These are phyloP conservation scores for Trametes cingulata DNA, from an alignment of 768 basidiomycete genomes.

Conservation along the genomic window DNA sequence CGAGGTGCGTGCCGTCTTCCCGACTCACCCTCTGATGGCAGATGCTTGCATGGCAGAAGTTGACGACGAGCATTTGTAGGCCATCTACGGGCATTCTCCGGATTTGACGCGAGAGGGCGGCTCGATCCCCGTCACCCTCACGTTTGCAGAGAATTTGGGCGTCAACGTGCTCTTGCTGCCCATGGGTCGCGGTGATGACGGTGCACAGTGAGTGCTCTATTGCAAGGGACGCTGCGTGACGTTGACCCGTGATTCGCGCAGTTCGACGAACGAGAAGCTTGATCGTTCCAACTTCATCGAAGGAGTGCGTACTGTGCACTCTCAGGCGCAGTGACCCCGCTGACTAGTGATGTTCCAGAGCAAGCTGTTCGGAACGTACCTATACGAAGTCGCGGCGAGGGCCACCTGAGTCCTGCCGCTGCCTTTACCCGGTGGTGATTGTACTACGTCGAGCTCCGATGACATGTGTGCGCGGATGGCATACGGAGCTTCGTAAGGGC, in stretches of 20 bases:
- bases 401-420: not conserved
- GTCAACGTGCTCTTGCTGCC: constrained; percentile 89
- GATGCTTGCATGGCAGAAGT: not conserved
- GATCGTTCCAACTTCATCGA: constrained; percentile 88
- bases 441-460: too few relatives aligned
- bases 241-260: too few relatives aligned
- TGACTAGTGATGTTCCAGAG: constrained; percentile 41
- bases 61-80: constrained; percentile 24
- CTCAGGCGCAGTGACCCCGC: not conserved
- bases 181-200: constrained; percentile 94
- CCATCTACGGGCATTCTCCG: constrained; percentile 70
- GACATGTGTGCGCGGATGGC: too few relatives aligned
- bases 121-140: constrained; percentile 90
- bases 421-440: too few relatives aligned
- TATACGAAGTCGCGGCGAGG: constrained; percentile 60
- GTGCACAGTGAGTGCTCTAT: constrained; percentile 70
- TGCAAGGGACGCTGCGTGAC: too few relatives aligned
- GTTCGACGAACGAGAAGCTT: constrained; percentile 71
- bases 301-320: constrained; percentile 51
- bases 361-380: constrained; percentile 77
- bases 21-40: not conserved
- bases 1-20: constrained; percentile 44
- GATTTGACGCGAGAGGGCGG: constrained; percentile 92
- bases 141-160: constrained; percentile 84
- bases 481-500: too few relatives aligned